Conservation (phyloP, 768 basidiomycete genomes). For the Suillus fuscotomentosus region DNA sequence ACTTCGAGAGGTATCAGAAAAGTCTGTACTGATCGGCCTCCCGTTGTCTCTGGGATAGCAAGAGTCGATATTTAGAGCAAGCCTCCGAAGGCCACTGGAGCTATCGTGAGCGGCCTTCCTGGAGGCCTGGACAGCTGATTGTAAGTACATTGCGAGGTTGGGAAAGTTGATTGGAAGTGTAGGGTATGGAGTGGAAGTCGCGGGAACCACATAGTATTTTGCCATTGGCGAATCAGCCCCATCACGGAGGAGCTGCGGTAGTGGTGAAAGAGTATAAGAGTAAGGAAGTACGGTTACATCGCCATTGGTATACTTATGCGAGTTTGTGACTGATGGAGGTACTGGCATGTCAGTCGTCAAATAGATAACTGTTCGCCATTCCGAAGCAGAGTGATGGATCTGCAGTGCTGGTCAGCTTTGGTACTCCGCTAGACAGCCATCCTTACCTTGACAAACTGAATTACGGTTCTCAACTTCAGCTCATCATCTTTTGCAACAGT, state of each 20-base stretch:
- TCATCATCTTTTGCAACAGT: slow-evolving; percentile 52
- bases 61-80: slow-evolving; percentile 66
- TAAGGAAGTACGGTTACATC: slow-evolving; percentile 71
- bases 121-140: slow-evolving; percentile 68
- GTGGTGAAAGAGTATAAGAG: slow-evolving; percentile 61
- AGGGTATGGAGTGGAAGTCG: slow-evolving; percentile 62
- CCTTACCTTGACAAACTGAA: slow-evolving; percentile 77
- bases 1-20: slow-evolving; percentile 36
- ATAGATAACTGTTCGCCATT: slow-evolving; percentile 78
- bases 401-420: slow-evolving; percentile 24
- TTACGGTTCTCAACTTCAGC: slow-evolving; percentile 64
- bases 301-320: slow-evolving; percentile 49
- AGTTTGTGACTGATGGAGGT: slow-evolving; percentile 43
- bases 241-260: slow-evolving; percentile 64
- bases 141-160: slow-evolving; percentile 71
- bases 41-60: slow-evolving; percentile 57
- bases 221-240: slow-evolving; percentile 60
- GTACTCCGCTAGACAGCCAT: background rate
- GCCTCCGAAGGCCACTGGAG: slow-evolving; percentile 58
- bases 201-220: slow-evolving; percentile 71
- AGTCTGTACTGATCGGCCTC: slow-evolving; percentile 22
- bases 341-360: slow-evolving; percentile 72
- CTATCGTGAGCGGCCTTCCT: slow-evolving; percentile 58
- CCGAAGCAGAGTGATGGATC: slow-evolving; percentile 56
- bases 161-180: slow-evolving; percentile 75